phyloP scores from a whole-genome alignment of 495 filamentous ascomycete species.

The Penicillium antarcticum region DNA sequence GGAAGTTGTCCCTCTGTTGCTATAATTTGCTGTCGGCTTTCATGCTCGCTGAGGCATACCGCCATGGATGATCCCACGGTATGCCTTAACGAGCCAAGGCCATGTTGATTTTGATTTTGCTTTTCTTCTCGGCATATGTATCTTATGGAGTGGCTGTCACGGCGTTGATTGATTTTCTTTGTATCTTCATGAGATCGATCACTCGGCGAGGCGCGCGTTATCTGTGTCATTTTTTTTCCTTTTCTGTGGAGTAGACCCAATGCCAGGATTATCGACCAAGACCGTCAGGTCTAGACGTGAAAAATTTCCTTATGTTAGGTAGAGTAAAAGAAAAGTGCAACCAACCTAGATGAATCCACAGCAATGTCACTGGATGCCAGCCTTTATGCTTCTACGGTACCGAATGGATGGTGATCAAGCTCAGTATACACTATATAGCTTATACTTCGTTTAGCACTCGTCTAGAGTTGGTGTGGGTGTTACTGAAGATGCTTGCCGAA shows the following conservation, averaged over 20 bases:
- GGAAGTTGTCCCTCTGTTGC: conserved; percentile 9
- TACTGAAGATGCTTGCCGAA: too few species aligned
- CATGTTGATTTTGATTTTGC: conserved; percentile 6
- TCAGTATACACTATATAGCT: too few species aligned
- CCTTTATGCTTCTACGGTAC: too few species aligned
- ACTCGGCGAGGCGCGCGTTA: conserved; percentile 12
- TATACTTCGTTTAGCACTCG: too few species aligned
- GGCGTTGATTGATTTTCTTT: conserved; percentile 23
- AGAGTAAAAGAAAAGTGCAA: too few species aligned
- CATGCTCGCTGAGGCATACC: conserved; percentile 5
- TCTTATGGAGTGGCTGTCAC: conserved; percentile 26
- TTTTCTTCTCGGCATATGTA: conserved; percentile 22
- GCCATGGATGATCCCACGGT: not conserved
- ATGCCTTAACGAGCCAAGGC: not conserved
- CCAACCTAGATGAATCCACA: too few species aligned
- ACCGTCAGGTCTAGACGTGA: not conserved
- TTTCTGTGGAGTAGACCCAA: conserved; percentile 14
- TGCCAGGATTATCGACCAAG: conserved; percentile 10
- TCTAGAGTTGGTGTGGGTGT: too few species aligned
- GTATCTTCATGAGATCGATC: conserved; percentile 16
- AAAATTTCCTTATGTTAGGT: not conserved
- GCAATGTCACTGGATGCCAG: too few species aligned
- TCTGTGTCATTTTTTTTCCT: conserved; percentile 6
- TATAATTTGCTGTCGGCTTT: conserved; percentile 4
- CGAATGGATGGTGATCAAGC: too few species aligned